phyloP scores from a whole-genome alignment of 257 asterid species.

The Salvia hispanica region DNA sequence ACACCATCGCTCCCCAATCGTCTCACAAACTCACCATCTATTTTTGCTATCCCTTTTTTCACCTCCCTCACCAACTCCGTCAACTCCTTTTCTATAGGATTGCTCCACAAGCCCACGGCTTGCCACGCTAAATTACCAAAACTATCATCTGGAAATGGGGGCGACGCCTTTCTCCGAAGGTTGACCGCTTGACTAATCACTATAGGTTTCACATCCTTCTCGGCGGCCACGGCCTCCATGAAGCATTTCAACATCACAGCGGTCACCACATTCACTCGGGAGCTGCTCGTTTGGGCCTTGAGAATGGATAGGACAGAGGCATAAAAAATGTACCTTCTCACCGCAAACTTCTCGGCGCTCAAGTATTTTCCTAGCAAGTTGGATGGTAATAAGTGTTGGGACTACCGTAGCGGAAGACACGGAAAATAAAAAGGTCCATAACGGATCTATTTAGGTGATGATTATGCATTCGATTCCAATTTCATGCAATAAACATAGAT shows the following conservation, averaged over 20 bases:
- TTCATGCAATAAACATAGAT: too few species aligned
- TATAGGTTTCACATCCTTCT: neutral
- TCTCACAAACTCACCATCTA: neutral
- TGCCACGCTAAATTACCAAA: neutral
- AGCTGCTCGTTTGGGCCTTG: neutral
- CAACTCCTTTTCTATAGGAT: too few species aligned
- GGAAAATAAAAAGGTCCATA: too few species aligned
- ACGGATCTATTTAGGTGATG: too few species aligned
- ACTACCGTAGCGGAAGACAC: too few species aligned
- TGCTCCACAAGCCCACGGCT: too few species aligned
- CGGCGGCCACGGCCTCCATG: constrained; percentile 11
- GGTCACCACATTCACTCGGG: constrained; percentile 23
- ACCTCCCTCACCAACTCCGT: too few species aligned
- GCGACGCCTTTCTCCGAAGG: constrained; percentile 20
- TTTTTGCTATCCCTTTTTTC: too few species aligned
- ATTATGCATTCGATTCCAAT: too few species aligned
- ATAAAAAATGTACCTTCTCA: neutral
- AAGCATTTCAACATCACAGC: constrained; percentile 31
- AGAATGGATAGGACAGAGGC: constrained; percentile 21
- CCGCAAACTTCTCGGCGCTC: constrained; percentile 7
- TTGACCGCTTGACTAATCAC: constrained; percentile 24
- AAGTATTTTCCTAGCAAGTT: too few species aligned
- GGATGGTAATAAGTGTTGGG: too few species aligned
- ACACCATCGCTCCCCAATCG: constrained; percentile 17
- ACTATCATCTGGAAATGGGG: constrained; percentile 2